Conservation (phyloP, 208 protist genomes). For the Leptomonas seymouri region DNA sequence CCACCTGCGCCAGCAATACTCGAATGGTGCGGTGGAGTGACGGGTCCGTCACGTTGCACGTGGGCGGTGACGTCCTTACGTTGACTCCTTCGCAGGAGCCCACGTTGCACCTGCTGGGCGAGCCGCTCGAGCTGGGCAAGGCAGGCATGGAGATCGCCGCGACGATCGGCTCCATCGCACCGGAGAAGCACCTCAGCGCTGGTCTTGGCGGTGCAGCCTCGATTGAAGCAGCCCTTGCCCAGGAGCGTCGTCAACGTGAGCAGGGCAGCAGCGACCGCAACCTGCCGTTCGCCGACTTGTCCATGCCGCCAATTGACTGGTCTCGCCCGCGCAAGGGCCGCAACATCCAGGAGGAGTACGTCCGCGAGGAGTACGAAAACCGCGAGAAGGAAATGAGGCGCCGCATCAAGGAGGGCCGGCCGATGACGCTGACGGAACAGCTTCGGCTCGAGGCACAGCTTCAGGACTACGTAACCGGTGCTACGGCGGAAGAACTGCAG, state of each 20-base stretch:
- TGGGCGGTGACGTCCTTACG: slow-evolving; percentile 70
- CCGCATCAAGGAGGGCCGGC: slow-evolving; percentile 66
- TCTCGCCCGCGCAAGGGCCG: slow-evolving; percentile 46
- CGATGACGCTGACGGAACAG: slow-evolving; percentile 85
- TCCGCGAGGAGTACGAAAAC: slow-evolving; percentile 75
- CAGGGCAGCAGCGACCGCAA: slow-evolving; percentile 41
- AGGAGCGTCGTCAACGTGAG: slow-evolving; percentile 55
- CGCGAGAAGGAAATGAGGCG: slow-evolving; percentile 72
- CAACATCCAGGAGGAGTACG: slow-evolving; percentile 73
- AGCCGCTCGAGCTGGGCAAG: slow-evolving; percentile 42
- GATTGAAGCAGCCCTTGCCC: slow-evolving; percentile 72
- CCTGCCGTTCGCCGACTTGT: slow-evolving; percentile 48
- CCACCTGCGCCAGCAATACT: slow-evolving; percentile 54
- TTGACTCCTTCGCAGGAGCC: slow-evolving; percentile 57
- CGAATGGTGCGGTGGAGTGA: slow-evolving; percentile 88
- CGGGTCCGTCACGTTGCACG: slow-evolving; percentile 77
- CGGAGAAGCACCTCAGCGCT: slow-evolving; percentile 62
- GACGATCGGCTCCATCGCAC: slow-evolving; percentile 49
- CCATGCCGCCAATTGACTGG: slow-evolving; percentile 76
- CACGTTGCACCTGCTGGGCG: slow-evolving; percentile 66
- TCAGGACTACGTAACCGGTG: slow-evolving; percentile 50
- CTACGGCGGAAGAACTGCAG: slow-evolving; percentile 57
- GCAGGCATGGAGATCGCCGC: slow-evolving; percentile 53
- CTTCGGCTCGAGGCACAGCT: slow-evolving; percentile 75
- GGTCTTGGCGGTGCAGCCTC: slow-evolving; percentile 64